Evolutionary conservation across 306 rosid species (phyloP).

Genomic region (Arachis hypogaea): DNA sequence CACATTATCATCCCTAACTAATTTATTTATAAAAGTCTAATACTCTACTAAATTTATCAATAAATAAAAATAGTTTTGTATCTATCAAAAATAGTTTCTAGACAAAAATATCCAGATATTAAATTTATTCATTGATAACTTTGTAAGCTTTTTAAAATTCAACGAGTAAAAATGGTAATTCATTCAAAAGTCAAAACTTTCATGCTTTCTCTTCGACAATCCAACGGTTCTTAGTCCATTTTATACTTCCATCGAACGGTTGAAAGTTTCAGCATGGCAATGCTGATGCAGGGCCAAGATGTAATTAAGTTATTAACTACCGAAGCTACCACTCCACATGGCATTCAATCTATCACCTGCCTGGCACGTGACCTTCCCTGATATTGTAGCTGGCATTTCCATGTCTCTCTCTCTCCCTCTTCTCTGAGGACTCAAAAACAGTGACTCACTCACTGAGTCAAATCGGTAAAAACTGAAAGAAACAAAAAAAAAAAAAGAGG

Average conservation of each 20-base stretch:
- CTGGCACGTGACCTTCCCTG: slow-evolving; percentile 52
- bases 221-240: slow-evolving; percentile 8
- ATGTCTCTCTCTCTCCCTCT: slow-evolving; percentile 13
- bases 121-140: too few species aligned
- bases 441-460: not conserved
- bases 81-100: too few species aligned
- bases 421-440: slow-evolving; percentile 30
- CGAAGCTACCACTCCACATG: slow-evolving; percentile 37
- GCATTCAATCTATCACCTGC: slow-evolving; percentile 35
- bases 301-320: slow-evolving; percentile 34
- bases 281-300: not conserved
- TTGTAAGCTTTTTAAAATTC: too few species aligned
- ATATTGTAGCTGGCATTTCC: slow-evolving; percentile 18
- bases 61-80: too few species aligned
- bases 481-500: too few species aligned
- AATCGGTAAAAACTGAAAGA: not conserved
- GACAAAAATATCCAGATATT: too few species aligned
- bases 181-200: too few species aligned
- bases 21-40: too few species aligned
- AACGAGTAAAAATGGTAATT: too few species aligned
- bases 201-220: not conserved
- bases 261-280: not conserved
- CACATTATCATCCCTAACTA: too few species aligned
- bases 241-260: not conserved
- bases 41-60: too few species aligned